phyloP scores from a whole-genome alignment of 176 grass and related monocot genomes.

The Zoysia pacifica region DNA sequence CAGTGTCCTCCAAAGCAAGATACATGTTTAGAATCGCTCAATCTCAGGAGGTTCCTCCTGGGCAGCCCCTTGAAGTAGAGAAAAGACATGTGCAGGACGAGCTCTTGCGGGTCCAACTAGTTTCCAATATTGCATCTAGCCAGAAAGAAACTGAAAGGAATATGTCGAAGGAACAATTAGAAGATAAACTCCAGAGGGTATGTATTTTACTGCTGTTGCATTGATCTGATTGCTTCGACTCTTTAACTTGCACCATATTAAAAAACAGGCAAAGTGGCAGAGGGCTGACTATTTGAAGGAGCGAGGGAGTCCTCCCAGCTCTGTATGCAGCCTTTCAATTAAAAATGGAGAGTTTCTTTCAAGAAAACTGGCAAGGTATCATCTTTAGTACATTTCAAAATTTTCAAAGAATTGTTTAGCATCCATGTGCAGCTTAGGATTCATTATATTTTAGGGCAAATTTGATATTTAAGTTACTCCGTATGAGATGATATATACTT shows the following conservation, averaged over 20 bases:
- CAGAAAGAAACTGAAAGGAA: slow-evolving; percentile 71
- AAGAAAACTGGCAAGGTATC: slow-evolving; percentile 75
- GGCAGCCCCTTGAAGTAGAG: slow-evolving; percentile 70
- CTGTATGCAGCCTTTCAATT: slow-evolving; percentile 39
- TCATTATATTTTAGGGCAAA: neutral
- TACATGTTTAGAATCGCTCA: slow-evolving; percentile 48
- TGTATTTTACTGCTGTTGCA: slow-evolving; percentile 11
- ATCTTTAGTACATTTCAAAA: neutral
- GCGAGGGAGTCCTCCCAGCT: slow-evolving; percentile 53
- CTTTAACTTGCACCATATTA: slow-evolving; percentile 26
- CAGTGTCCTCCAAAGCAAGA: slow-evolving; percentile 80
- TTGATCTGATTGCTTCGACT: slow-evolving; percentile 15
- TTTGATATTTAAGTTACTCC: too few species aligned
- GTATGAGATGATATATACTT: too few species aligned
- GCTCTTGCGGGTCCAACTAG: slow-evolving; percentile 56
- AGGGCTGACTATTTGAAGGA: slow-evolving; percentile 77
- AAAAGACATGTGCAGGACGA: slow-evolving; percentile 61
- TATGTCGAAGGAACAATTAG: slow-evolving; percentile 72
- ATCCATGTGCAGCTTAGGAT: slow-evolving; percentile 19
- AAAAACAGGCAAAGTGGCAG: slow-evolving; percentile 65
- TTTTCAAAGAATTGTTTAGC: slow-evolving; percentile 19
- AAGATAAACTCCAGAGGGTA: slow-evolving; percentile 81
- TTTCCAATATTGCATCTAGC: slow-evolving; percentile 55
- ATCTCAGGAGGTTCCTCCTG: slow-evolving; percentile 77
- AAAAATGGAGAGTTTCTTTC: slow-evolving; percentile 76